Base-by-base conservation (phyloP, 192 early-diverging fungal genomes). In the Blastocladiella britannica region DNA sequence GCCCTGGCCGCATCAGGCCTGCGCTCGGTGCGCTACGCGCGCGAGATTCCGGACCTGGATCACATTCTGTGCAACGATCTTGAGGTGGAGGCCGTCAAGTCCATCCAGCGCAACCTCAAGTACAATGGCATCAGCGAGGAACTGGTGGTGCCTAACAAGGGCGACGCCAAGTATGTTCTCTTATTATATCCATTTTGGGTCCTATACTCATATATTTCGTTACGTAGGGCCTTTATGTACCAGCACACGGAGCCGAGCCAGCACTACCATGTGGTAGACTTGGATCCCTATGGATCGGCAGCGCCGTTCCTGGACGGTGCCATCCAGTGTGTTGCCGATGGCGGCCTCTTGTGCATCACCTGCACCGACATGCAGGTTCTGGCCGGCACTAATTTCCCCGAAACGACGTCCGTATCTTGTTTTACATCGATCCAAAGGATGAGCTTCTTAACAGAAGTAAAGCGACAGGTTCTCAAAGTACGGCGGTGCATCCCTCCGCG, bases 301-400 rank as follows among this genome's bases (percentile, higher is more conserved):
- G 76, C 92, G 0, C 93, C 91, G 5, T 99, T 99, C 65, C 63
- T 97, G 20, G 95, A 99, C 63, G 90, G 79, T 8, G 91, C 92
- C 4, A 82, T 99, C 4, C 87, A 95, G 56, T 78, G 88, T 2
- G 89, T 94, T 9, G 60, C 73, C 24, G 82, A 93, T 51, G 90
- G 89, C 58, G 90, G 84, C 70, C 68, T 99, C 20, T 74, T 99
- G 27, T 95, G 92, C 64, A 82, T 99, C 5, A 99, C 95, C 3
- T 99, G 93, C 70, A 99, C 95, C 1, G 95, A 99, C 78, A 70
- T 97, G 70, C 91, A 88, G 6, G 77, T 93, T 22, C 75, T 99
- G 18, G 87, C 91, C 60, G 89, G 91, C 53, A 82, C 67, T 72
- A 99, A 79, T 66, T 77, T 85, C 69, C 86, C 74, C 55, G 93